A percentile compares a stretch with the other conserved stretches of the same genome.
Evolutionary conservation across 495 filamentous ascomycete genomes (phyloP).

Genomic region (Hypoxylon lienhwacheense): DNA sequence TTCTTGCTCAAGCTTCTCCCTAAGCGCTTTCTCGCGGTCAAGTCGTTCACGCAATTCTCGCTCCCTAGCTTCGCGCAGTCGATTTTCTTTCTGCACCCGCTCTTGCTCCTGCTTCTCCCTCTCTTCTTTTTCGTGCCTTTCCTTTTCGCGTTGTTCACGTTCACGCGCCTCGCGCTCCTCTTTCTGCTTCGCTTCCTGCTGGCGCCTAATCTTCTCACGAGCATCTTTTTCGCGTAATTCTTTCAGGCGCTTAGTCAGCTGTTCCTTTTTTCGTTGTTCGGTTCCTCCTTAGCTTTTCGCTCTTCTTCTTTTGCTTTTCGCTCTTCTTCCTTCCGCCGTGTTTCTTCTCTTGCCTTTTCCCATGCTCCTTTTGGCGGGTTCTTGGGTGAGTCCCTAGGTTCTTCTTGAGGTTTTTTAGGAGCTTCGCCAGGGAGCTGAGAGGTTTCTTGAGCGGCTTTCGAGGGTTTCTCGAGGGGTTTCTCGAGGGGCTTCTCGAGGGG

Average conservation of each 20-base stretch:
- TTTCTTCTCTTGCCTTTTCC: conserved; percentile 75
- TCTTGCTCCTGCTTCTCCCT: conserved; percentile 53
- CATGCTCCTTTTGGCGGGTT: conserved; percentile 54
- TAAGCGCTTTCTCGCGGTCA: conserved; percentile 43
- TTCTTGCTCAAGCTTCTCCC: conserved; percentile 44
- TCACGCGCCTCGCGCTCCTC: conserved; percentile 41
- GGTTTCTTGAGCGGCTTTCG: conserved; percentile 5
- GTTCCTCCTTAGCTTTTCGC: conserved; percentile 56
- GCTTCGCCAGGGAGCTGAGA: conserved; percentile 1
- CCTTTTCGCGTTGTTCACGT: conserved; percentile 44
- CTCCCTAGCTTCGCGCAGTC: conserved; percentile 38
- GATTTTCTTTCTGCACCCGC: conserved; percentile 42
- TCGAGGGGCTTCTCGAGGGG: conserved; percentile 1
- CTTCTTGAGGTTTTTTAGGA: conserved; percentile 17
- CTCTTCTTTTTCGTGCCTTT: conserved; percentile 45
- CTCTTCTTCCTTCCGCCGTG: conserved; percentile 53
- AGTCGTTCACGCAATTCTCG: conserved; percentile 44
- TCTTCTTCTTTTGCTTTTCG: conserved; percentile 58
- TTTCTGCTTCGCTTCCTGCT: conserved; percentile 51
- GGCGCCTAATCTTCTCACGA: conserved; percentile 54
- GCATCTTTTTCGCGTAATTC: conserved; percentile 65
- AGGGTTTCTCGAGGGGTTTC: conserved; percentile 1
- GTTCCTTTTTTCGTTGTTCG: conserved; percentile 53
- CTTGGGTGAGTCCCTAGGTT: conserved; percentile 25
- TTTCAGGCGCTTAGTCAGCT: conserved; percentile 52